Base-by-base conservation (phyloP, 2,329 filamentous ascomycete species). In the Grosmannia penicillata region DNA sequence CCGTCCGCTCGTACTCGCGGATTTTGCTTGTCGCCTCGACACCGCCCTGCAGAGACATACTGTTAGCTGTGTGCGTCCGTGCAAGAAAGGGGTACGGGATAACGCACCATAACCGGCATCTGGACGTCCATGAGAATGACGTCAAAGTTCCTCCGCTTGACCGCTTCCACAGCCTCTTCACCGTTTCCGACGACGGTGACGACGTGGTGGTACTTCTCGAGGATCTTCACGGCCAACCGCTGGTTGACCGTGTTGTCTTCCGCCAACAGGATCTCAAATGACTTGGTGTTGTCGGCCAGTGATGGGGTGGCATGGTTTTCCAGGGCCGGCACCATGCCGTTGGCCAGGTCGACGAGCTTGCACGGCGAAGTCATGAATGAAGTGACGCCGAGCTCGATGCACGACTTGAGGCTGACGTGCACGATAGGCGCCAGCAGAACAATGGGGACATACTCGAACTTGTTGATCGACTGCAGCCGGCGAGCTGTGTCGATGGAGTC, bases 241-340 rank as follows among this genome's bases (percentile, higher is more conserved):
- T 98, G 91, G 57, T 98, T 98, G 54, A 98, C 89, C 14, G 86
- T 80, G 55, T 98, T 98, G 62, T 98, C 91, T 60, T 98, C 91
- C 10, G 89, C 91, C 43, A 96, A 69, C 27, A 98, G 66, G 50
- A 98, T 93, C 56, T 94, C 85, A 58, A 96, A 93, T 0, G 87
- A 94, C 54, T 86, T 86, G 11, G 86, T 93, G 56, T 93, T 91
- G 54, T 96, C 89, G 3, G 87, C 85, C 37, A 93, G 76, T 11
- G 85, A 83, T 2, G 89, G 89, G 11, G 87, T 91, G 6, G 89
- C 87, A 38, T 89, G 73, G 50, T 93, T 93, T 60, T 96, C 91
- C 19, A 98, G 67, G 4, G 91, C 91, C 7, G 91, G 91, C 15
- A 96, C 82, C 72, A 98, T 87, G 48, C 87, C 89, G 52, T 96